phyloP scores from a whole-genome alignment of 2,329 filamentous ascomycete genomes.

The Fusarium buharicum region DNA sequence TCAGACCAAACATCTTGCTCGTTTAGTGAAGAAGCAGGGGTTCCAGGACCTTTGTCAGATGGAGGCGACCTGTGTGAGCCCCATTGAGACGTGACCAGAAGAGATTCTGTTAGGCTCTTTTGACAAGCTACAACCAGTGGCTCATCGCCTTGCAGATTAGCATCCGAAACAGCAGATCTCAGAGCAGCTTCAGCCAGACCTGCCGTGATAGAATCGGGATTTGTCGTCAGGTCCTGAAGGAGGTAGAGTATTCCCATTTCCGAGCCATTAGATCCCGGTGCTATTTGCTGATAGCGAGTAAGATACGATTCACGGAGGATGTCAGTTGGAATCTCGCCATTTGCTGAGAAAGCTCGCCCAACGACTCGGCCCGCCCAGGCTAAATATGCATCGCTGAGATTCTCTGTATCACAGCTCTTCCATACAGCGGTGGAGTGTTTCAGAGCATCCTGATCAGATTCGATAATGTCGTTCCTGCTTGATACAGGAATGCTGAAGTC shows the following conservation, averaged over 20 bases:
- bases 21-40: constrained; percentile 12
- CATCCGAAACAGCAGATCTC: constrained; percentile 66
- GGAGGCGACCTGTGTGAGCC: constrained; percentile 64
- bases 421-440: constrained; percentile 74
- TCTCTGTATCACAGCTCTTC: constrained; percentile 75
- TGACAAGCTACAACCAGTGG: constrained; percentile 62
- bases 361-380: constrained; percentile 88
- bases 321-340: constrained; percentile 72
- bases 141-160: constrained; percentile 59
- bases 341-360: constrained; percentile 83
- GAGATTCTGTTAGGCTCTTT: constrained; percentile 61
- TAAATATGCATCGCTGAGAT: constrained; percentile 74
- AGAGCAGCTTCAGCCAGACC: constrained; percentile 71
- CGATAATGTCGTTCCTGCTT: constrained; percentile 71
- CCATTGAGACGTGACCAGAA: constrained; percentile 68
- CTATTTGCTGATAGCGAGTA: constrained; percentile 59
- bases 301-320: constrained; percentile 70
- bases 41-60: constrained; percentile 55
- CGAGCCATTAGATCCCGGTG: constrained; percentile 63
- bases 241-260: constrained; percentile 71
- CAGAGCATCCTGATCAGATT: constrained; percentile 71
- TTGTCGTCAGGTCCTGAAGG: constrained; percentile 70
- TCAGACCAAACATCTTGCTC: constrained; percentile 48
- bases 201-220: constrained; percentile 64
- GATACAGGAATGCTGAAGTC: constrained; percentile 70